Evolutionary conservation across 192 early-diverging fungal species (phyloP).

Genomic region (Neocallimastix lanati): DNA sequence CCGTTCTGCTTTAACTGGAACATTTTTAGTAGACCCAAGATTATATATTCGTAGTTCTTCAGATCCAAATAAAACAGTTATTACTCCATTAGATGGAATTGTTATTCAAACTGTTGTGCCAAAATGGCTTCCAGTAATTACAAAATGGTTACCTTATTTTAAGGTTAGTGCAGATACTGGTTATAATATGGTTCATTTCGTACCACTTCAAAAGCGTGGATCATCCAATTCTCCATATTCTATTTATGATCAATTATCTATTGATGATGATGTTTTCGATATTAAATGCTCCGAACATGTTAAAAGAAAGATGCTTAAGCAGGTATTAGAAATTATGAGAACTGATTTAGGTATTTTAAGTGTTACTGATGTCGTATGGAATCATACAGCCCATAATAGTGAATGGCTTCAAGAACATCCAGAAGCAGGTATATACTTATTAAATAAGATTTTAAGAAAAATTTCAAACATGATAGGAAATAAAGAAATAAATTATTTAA

Average conservation of each 20-base stretch:
- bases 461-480: no score
- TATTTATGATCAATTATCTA: slow-evolving; percentile 82
- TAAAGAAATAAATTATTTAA: no score
- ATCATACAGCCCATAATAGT: slow-evolving; percentile 91
- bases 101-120: slow-evolving; percentile 81
- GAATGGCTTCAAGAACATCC: slow-evolving; percentile 88
- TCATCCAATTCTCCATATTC: slow-evolving; percentile 93
- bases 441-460: neutral
- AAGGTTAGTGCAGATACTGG: slow-evolving; percentile 48
- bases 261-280: slow-evolving; percentile 75
- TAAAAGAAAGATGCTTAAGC: slow-evolving; percentile 36
- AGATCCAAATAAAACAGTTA: slow-evolving; percentile 1
- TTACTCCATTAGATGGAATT: slow-evolving; percentile 73
- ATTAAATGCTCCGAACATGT: slow-evolving; percentile 27
- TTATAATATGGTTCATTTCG: slow-evolving; percentile 98
- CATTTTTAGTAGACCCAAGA: slow-evolving; percentile 79
- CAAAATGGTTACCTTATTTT: slow-evolving; percentile 56
- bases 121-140: slow-evolving; percentile 83
- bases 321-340: slow-evolving; percentile 30
- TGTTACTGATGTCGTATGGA: slow-evolving; percentile 93
- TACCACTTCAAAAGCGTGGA: slow-evolving; percentile 80
- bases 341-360: slow-evolving; percentile 51
- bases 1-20: slow-evolving; percentile 14
- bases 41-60: slow-evolving; percentile 26
- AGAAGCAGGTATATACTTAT: slow-evolving; percentile 49